Evolutionary conservation across 345 rosid genomes (phyloP), one percentile per base, ranked within the genome.

Genomic region (Melaleuca quinquenervia): DNA sequence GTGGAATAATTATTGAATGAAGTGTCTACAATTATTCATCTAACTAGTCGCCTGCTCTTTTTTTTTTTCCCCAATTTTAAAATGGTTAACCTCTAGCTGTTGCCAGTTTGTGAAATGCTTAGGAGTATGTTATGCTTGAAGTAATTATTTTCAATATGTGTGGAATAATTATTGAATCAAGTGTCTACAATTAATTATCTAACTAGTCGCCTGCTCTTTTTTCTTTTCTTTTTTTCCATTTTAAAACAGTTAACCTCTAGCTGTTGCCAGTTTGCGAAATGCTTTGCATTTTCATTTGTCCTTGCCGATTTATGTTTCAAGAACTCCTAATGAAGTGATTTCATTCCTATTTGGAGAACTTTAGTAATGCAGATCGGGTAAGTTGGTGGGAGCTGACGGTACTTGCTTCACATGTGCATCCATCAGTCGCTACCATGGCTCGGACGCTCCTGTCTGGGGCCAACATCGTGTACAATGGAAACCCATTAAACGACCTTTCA

Each of bases 391-490:
- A 97, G 88, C 86, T 97, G 88, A 91, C 56, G 88, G 98, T 94
- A 82, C 98, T 97, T 85, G 94, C 99, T 86, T 89, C 96, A 29
- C 98, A 96, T 84, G 96, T 83, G 48, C 99, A 97, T 89, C 99
- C 98, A 55, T 97, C 99, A 50, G 99, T 96, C 49, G 93, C 99
- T 85, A 94, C 99, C 87, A 97, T 97, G 99, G 98, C 99, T 11
- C 93, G 94, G 88, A 96, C 98, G 6, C 98, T 97, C 89, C 94
- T 96, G 53, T 96, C 98, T 54, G 98, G 99, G 56, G 92, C 94
- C 58, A 91, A 93, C 86, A 95, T 97, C 55, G 97, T 95, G 56
- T 97, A 95, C 91, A 96, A 97, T 82, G 99, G 99, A 74, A 95
- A 97, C 90, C 98, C 99, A 5, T 85, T 96, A 60, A 91, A 89